phyloP scores from a whole-genome alignment of 306 rosid genomes.

The Gleditsia sinensis region DNA sequence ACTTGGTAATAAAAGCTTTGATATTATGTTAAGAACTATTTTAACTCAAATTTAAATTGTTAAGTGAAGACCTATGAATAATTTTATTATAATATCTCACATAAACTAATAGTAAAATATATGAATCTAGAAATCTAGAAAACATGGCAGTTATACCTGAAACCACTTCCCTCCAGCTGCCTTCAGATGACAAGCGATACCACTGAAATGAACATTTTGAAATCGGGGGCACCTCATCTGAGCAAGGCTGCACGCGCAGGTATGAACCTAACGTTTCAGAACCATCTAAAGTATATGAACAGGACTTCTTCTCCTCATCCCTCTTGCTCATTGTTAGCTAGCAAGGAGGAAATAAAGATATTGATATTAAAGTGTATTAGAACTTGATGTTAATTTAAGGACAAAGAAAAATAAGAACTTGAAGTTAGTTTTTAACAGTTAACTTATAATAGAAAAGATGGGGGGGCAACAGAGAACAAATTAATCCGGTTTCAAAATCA shows the following conservation, averaged over 20 bases:
- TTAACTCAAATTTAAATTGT: too few species aligned
- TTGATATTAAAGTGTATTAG: not conserved
- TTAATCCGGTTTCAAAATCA: not conserved
- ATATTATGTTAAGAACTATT: too few species aligned
- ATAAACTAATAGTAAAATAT: too few species aligned
- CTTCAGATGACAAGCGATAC: conserved; percentile 84
- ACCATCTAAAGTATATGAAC: conserved; percentile 63
- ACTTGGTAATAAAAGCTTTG: too few species aligned
- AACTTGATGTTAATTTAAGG: not conserved
- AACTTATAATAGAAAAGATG: not conserved
- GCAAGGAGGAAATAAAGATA: conserved; percentile 34
- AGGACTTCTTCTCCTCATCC: conserved; percentile 67
- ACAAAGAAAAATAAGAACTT: too few species aligned
- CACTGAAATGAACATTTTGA: conserved; percentile 83
- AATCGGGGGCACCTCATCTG: conserved; percentile 62
- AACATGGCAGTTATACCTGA: conserved; percentile 52
- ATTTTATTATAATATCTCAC: too few species aligned
- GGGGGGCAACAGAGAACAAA: not conserved
- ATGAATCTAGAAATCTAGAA: not conserved
- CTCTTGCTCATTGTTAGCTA: conserved; percentile 89
- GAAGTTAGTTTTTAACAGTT: not conserved
- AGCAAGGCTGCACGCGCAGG: conserved; percentile 63
- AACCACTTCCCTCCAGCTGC: conserved; percentile 84
- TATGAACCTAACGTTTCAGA: conserved; percentile 74
- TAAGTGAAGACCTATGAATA: too few species aligned